Evolutionary conservation across 192 early-diverging fungal genomes (phyloP).

Genomic region (Oehlia diaphana): DNA sequence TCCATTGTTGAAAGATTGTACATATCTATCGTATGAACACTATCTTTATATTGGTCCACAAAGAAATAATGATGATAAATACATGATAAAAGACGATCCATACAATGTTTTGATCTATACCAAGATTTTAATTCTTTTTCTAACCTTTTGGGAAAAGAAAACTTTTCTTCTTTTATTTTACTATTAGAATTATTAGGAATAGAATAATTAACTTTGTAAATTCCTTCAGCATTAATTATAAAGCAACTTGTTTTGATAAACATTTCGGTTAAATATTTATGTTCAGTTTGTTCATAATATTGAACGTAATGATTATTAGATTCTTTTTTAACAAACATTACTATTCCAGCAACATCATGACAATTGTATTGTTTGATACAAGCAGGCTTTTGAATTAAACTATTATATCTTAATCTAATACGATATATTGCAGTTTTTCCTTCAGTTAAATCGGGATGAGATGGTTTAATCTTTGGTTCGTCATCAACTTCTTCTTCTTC

Average conservation of each 20-base stretch:
- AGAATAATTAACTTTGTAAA: not conserved
- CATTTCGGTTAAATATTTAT: not conserved
- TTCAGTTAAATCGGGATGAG: not conserved
- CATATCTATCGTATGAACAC: not conserved
- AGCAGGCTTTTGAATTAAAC: not conserved
- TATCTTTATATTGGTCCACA: not conserved
- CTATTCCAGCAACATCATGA: not conserved
- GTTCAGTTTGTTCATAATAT: not conserved
- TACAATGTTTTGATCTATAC: not conserved
- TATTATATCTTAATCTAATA: not conserved
- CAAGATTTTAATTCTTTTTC: not conserved
- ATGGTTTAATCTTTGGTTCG: too few species aligned
- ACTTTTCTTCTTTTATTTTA: not conserved
- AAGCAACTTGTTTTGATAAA: not conserved
- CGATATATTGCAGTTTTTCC: not conserved
- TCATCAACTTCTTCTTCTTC: not conserved
- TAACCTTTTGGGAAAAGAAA: not conserved
- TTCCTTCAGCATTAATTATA: not conserved
- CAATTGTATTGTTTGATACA: not conserved
- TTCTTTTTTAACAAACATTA: not conserved
- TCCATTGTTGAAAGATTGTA: not conserved
- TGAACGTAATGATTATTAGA: not conserved
- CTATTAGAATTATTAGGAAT: not conserved
- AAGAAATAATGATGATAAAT: constrained; percentile 7
- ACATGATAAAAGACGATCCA: not conserved